A percentile compares a stretch with the other conserved stretches of the same genome.
phyloP scores from a whole-genome alignment of 257 asterid genomes.

The Solanum piurae region DNA sequence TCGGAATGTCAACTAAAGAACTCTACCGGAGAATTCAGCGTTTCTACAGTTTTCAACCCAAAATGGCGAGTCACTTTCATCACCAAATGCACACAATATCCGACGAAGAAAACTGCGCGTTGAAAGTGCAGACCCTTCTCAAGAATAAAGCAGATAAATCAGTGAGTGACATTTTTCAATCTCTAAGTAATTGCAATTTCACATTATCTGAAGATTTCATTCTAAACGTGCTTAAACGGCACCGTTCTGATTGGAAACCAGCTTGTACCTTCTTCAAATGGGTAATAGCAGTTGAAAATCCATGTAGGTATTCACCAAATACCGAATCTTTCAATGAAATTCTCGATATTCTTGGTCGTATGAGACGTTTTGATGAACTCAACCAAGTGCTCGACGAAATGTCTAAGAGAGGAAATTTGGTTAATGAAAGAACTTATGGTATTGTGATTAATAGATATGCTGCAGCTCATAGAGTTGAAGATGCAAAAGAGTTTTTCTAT shows the following conservation, averaged over 20 bases:
- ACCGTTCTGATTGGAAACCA: slow-evolving; percentile 69
- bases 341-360: slow-evolving; percentile 52
- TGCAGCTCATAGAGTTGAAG: slow-evolving; percentile 59
- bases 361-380: slow-evolving; percentile 39
- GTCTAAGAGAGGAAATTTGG: slow-evolving; percentile 27
- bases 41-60: neutral
- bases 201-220: slow-evolving; percentile 41
- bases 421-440: slow-evolving; percentile 38
- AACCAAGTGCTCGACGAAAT: slow-evolving; percentile 71
- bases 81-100: neutral
- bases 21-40: neutral
- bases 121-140: slow-evolving; percentile 42
- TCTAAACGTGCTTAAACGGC: slow-evolving; percentile 57
- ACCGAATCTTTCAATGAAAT: slow-evolving; percentile 42
- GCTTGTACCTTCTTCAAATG: slow-evolving; percentile 57
- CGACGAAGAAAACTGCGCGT: slow-evolving; percentile 9
- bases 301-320: slow-evolving; percentile 14
- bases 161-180: slow-evolving; percentile 22
- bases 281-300: slow-evolving; percentile 11
- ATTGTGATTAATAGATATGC: slow-evolving; percentile 41
- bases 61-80: neutral
- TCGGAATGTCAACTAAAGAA: neutral
- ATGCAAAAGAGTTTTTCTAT: slow-evolving; percentile 43
- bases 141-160: slow-evolving; percentile 25
- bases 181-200: slow-evolving; percentile 24